Evolutionary conservation across 1,284 basidiomycete genomes (phyloP), one percentile per base, ranked within the genome.

Genomic region (Waitea zeae): DNA sequence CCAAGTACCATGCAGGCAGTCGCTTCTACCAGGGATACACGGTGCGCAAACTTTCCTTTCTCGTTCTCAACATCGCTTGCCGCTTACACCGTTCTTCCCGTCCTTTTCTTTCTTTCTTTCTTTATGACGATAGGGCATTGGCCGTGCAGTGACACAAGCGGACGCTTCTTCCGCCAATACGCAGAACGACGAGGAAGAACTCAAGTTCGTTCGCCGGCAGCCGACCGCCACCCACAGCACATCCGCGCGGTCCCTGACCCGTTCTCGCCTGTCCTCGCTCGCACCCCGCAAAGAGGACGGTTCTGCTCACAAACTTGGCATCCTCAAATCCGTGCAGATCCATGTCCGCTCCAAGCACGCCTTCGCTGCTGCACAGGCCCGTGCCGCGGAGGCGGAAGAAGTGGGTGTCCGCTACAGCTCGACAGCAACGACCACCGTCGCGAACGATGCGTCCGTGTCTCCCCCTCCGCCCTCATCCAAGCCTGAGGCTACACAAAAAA

Each of bases 111-210:
- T n/a, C n/a, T n/a, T n/a, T n/a, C n/a, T n/a, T n/a, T n/a, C n/a
- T n/a, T n/a, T n/a, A n/a, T n/a, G n/a, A n/a, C n/a, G n/a, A 28
- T 28, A 81, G 76, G 67, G 66, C 30, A 61, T 69, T 2, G 72
- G 71, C 12, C 68, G 79, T 34, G 64, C 73, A 34, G 62, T 79
- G 15, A 74, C 76, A 1, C 79, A 82, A 36, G 77, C 72, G 12
- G 75, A 75, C 42, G 57, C 67, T 1, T 56, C 70, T 3, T 56
- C 67, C 1, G 41, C 49, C 7, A 57, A 67, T 17, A 72, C 76
- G 41, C 58, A 67, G 42, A 49, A 56, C 19, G 78, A 82, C 40
- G 78, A 79, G 26, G 51, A 47, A 15, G 74, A 80, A 17, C 22
- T 29, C 19, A 15, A 24, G 26, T 13, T 22, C 0, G 2, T 12